Percentiles rank a stretch among this genome's conserved stretches.
Evolutionary conservation across 805 yeast genomes (phyloP).

Genomic region (Nakazawaea anatomiae): DNA sequence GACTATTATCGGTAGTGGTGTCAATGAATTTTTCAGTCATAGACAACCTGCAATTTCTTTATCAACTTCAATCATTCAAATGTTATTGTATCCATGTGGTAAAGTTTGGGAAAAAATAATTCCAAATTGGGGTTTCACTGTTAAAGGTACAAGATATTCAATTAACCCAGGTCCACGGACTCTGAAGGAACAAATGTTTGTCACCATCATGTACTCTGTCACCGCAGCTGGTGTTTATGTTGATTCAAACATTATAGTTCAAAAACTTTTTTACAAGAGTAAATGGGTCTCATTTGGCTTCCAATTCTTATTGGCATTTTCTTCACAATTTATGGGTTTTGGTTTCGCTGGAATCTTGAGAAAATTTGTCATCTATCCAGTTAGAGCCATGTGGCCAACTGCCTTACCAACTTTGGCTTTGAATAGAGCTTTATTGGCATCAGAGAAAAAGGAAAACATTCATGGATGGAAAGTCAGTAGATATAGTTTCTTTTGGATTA

Average conservation of each 20-base stretch:
- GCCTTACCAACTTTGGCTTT: constrained; percentile 41
- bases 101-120: constrained; percentile 22
- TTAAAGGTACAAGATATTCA: constrained; percentile 32
- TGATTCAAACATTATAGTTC: constrained; percentile 27
- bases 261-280: constrained; percentile 27
- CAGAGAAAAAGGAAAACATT: constrained; percentile 26
- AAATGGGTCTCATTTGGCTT: constrained; percentile 39
- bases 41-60: constrained; percentile 47
- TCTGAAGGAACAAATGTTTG: constrained; percentile 59
- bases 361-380: constrained; percentile 48
- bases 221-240: constrained; percentile 28
- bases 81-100: constrained; percentile 42
- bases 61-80: constrained; percentile 36
- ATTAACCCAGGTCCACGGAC: constrained; percentile 64
- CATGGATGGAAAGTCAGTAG: constrained; percentile 29
- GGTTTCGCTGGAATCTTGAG: constrained; percentile 64
- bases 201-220: constrained; percentile 38
- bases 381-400: constrained; percentile 49
- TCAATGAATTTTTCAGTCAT: constrained; percentile 52
- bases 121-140: constrained; percentile 35
- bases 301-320: constrained; percentile 44
- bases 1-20: constrained; percentile 46
- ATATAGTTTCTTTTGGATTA: constrained; percentile 28
- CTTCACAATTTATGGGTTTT: constrained; percentile 60
- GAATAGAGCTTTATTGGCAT: constrained; percentile 37